Base-by-base conservation (phyloP, 306 rosid genomes). In the Betula pendula region DNA sequence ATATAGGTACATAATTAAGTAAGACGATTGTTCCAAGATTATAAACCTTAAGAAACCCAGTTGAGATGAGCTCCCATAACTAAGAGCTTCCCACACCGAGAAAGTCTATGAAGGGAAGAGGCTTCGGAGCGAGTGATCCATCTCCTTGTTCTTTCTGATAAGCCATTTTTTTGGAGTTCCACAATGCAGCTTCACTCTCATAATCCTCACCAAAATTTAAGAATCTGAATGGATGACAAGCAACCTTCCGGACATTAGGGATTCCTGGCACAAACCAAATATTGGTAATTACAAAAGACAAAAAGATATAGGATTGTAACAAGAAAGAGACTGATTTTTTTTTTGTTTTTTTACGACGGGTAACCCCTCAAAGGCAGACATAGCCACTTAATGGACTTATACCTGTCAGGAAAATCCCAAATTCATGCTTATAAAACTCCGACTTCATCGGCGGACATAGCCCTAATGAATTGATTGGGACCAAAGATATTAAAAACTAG, bases 31-130 rank as follows among this genome's bases (percentile, higher is more conserved):
- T 8, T 9, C 2, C 6, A 7, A 10, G 25, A 9, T 8, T 20
- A 20, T 53, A 53, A 8, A 53, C 29, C 6, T 47, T 11, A 47
- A 47, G 16, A 14, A 58, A 25, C 33, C 22, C 35, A 24, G 35
- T 27, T 58, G 65, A 11, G 65, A 24, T 27, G 17, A 13, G 72
- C 59, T 70, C 47, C 62, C 11, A 40, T 53, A 50, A 51, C 31
- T 20, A 68, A 65, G 78, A 79, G 74, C 31, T 80, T 78, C 86
- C 91, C 49, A 87, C 90, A 10, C 93, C 90, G 77, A 89, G 90
- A 80, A 89, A 89, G 73, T 87, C 93, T 81, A 89, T 83, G 89
- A 87, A 89, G 42, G 84, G 76, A 80, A 78, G 70, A 58, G 71
- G 72, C 66, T 88, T 77, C 43, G 52, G 51, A 44, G 73, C 49